A percentile compares a stretch with the other conserved stretches of the same genome.
Conservation (phyloP, 192 early-diverging fungal species). For the Coemansia sp. region DNA sequence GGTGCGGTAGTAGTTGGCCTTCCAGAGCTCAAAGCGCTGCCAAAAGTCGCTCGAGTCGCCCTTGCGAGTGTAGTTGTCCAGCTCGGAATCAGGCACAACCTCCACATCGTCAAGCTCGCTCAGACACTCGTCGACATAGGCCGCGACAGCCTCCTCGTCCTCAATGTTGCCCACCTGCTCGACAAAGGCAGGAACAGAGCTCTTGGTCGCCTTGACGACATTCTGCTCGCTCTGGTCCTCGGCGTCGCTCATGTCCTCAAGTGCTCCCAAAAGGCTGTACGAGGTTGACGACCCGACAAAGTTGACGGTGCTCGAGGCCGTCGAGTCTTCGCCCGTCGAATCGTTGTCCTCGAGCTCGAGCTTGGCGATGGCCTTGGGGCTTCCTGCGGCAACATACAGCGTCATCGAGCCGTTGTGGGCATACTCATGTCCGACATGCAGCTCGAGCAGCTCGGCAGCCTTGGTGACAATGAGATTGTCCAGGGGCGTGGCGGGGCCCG, state of each 20-base stretch:
- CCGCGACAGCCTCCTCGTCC: slow-evolving; percentile 17
- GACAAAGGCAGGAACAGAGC: slow-evolving; percentile 55
- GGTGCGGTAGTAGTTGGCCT: slow-evolving; percentile 73
- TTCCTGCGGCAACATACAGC: slow-evolving; percentile 41
- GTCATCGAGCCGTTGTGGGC: slow-evolving; percentile 37
- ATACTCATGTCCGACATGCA: slow-evolving; percentile 47
- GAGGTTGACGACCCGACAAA: slow-evolving; percentile 4
- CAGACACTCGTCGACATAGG: slow-evolving; percentile 37
- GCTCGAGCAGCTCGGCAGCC: slow-evolving; percentile 31
- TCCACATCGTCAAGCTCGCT: slow-evolving; percentile 31
- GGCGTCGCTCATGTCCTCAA: slow-evolving; percentile 23
- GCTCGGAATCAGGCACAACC: slow-evolving; percentile 33
- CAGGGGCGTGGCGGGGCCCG: slow-evolving; percentile 29
- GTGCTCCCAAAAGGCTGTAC: slow-evolving; percentile 21
- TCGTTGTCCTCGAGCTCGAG: slow-evolving; percentile 46
- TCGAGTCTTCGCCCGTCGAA: slow-evolving; percentile 10
- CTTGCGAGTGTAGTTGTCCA: slow-evolving; percentile 42
- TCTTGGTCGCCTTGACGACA: slow-evolving; percentile 37
- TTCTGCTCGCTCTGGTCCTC: slow-evolving; percentile 33
- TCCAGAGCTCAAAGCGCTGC: slow-evolving; percentile 73
- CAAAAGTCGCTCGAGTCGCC: slow-evolving; percentile 57
- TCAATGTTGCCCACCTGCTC: slow-evolving; percentile 26
- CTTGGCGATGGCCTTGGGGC: slow-evolving; percentile 34
- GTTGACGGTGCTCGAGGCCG: slow-evolving; percentile 3
- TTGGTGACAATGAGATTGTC: slow-evolving; percentile 38